Evolutionary conservation across 305 asterid species (phyloP).

Genomic region (Ajuga reptans): DNA sequence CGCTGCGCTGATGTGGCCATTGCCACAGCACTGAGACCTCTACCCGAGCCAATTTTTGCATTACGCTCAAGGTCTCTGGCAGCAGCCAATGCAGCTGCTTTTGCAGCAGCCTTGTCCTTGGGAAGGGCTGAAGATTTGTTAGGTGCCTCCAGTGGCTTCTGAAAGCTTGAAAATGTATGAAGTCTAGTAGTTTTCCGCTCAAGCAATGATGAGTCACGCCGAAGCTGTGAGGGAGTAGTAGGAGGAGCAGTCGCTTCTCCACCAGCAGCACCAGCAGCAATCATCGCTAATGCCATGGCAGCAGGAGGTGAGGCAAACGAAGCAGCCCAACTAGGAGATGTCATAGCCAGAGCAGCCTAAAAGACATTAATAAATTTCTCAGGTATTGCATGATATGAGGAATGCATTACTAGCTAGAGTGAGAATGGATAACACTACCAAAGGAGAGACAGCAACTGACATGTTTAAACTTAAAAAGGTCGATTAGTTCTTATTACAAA

Average conservation of each 20-base stretch:
- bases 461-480: neutral
- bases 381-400: conserved; percentile 20
- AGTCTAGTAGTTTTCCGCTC: conserved; percentile 78
- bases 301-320: conserved; percentile 99
- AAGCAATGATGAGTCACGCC: conserved; percentile 87
- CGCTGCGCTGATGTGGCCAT: conserved; percentile 98
- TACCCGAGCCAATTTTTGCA: conserved; percentile 97
- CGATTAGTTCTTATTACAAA: conserved; percentile 11
- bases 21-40: conserved; percentile 99
- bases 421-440: conserved; percentile 2
- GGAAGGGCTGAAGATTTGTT: conserved; percentile 60
- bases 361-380: conserved; percentile 21
- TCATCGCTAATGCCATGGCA: conserved; percentile 96
- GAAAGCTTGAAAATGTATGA: conserved; percentile 92
- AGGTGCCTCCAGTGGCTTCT: conserved; percentile 74
- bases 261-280: conserved; percentile 99
- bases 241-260: conserved; percentile 63
- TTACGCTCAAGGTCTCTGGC: conserved; percentile 98
- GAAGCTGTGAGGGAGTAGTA: conserved; percentile 54
- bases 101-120: conserved; percentile 96
- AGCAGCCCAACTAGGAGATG: conserved; percentile 98
- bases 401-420: conserved; percentile 16
- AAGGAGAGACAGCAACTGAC: conserved; percentile 4
- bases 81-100: conserved; percentile 99
- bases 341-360: conserved; percentile 95